Base-by-base conservation (phyloP, 1,139 yeast genomes). In the Debaryomycetaceae sp. region DNA sequence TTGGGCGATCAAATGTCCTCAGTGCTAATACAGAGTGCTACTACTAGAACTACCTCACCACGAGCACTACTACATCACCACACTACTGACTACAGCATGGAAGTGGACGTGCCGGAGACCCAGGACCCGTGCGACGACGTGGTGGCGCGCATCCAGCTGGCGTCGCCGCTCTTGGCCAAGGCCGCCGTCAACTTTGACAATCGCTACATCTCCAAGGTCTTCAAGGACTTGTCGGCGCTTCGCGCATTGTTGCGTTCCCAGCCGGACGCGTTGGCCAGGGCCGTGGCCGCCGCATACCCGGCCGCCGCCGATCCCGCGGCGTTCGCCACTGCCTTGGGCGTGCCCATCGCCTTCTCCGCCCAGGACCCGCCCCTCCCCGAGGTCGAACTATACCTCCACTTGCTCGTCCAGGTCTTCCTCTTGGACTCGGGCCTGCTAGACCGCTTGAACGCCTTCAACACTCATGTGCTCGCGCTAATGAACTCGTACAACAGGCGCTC, bases 121-220 rank as follows among this genome's bases (percentile, higher is more conserved):
- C 39, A 37, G n/a, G 33, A 30, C n/a, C 30, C 32, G 11, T 27
- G 43, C 6, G 40, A 38, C 12, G 12, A 34, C 13, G 38, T 57
- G 31, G 45, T 53, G 28, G 45, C 44, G 31, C 77, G 74, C 40
- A 64, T 74, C 43, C 71, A 68, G 37, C 68, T 56, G 39, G 61
- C 70, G 28, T 71, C 75, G 41, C 60, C 59, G 18, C 64, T 75
- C 35, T 63, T 81, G 38, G 68, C 68, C 35, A 79, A 79, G 51
- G 85, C 95, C 1, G 82, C 85, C 4, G 55, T 73, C 30, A 74
- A 76, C 34, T 76, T 77, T 47, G 98, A 90, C 54, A 83, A 93
- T 40, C 74, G 96, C 40, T 83, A 79, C 54, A 74, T 90, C 29
- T 70, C 92, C 53, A 81, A 81, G 48, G 90, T 85, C 13, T 68